phyloP scores from a whole-genome alignment of 2,329 filamentous ascomycete genomes.

The Onygena corvina region DNA sequence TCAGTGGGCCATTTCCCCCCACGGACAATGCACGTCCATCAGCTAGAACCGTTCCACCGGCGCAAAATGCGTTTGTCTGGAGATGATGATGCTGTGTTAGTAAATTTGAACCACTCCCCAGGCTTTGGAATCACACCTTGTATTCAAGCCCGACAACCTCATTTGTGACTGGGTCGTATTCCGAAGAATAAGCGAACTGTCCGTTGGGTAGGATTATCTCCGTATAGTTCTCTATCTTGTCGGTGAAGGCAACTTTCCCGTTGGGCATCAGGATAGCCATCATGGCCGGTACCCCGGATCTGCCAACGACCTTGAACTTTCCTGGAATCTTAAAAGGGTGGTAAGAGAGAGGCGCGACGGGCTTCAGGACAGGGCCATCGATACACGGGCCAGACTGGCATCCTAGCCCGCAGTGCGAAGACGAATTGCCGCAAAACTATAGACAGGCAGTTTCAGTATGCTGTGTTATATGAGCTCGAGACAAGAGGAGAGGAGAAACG shows the following conservation, averaged over 20 bases:
- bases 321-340: slow-evolving; percentile 31
- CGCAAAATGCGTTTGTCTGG: slow-evolving; percentile 49
- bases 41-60: slow-evolving; percentile 47
- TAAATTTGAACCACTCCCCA: background rate
- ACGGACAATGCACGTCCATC: slow-evolving; percentile 45
- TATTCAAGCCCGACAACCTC: slow-evolving; percentile 38
- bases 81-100: background rate
- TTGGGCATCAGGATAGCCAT: slow-evolving; percentile 49
- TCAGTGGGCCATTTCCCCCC: slow-evolving; percentile 47
- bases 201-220: slow-evolving; percentile 43
- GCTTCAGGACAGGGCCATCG: slow-evolving; percentile 5
- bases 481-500: slow-evolving; percentile 22
- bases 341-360: slow-evolving; percentile 2
- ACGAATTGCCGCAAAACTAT: slow-evolving; percentile 29
- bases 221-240: slow-evolving; percentile 53
- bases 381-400: slow-evolving; percentile 45
- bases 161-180: slow-evolving; percentile 45
- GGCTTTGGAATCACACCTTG: slow-evolving; percentile 23
- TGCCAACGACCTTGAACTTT: slow-evolving; percentile 39
- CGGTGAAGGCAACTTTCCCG: slow-evolving; percentile 48
- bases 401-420: slow-evolving; percentile 44
- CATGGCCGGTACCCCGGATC: slow-evolving; percentile 52
- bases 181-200: slow-evolving; percentile 47
- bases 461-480: too few species aligned
- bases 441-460: slow-evolving; percentile 7